A percentile compares a stretch with the other conserved stretches of the same genome.
Conservation (phyloP, 1,284 basidiomycete species). For the Irpex sp. region DNA sequence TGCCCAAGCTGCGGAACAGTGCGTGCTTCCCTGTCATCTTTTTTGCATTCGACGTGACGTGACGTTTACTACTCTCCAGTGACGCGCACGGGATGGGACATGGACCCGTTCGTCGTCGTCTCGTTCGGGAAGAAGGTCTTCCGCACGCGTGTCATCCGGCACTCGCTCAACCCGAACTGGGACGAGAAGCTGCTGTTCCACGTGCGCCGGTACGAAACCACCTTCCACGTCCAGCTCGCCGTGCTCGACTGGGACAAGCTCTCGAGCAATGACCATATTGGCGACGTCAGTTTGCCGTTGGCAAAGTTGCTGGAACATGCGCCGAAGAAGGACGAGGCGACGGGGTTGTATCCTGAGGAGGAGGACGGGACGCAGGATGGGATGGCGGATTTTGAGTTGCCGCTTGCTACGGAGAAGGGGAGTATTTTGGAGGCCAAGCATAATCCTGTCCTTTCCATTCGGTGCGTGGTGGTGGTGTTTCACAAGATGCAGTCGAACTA, state of each 20-base stretch:
- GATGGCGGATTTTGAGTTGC: conserved; percentile 66
- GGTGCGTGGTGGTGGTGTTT: conserved; percentile 36
- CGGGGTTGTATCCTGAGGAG: conserved; percentile 65
- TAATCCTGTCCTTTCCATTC: conserved; percentile 53
- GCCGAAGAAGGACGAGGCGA: conserved; percentile 65
- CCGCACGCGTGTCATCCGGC: conserved; percentile 85
- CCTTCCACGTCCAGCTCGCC: conserved; percentile 73
- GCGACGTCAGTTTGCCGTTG: conserved; percentile 69
- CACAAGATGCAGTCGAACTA: neutral
- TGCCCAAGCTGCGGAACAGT: conserved; percentile 88
- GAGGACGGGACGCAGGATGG: conserved; percentile 44
- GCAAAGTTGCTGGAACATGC: conserved; percentile 67
- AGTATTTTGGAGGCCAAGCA: conserved; percentile 61
- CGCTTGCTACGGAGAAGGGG: conserved; percentile 48
- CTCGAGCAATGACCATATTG: conserved; percentile 83
- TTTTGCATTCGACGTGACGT: too few species aligned
- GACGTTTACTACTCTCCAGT: conserved; percentile 35
- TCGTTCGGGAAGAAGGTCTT: conserved; percentile 98
- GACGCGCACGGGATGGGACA: conserved; percentile 86
- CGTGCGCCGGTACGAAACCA: conserved; percentile 81
- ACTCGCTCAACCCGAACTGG: conserved; percentile 88
- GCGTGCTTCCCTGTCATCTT: too few species aligned
- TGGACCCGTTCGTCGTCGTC: conserved; percentile 96
- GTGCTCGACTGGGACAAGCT: conserved; percentile 96
- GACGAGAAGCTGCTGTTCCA: conserved; percentile 96